These are phyloP conservation scores for Pseudogymnoascus sp. DNA, from an alignment of 2,329 filamentous ascomycete species.

Conservation along the genomic window DNA sequence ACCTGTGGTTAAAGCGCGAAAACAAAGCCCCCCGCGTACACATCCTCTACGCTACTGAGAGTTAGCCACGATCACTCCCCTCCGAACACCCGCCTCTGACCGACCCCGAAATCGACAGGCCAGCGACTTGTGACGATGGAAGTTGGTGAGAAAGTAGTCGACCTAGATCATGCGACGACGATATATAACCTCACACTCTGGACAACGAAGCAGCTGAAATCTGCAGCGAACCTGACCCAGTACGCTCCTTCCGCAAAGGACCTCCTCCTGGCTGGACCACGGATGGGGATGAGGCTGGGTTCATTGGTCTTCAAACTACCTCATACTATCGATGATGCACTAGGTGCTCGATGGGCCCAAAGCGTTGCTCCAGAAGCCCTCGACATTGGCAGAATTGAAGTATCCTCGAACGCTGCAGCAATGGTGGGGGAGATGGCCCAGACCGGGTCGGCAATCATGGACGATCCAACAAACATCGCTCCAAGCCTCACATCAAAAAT, in stretches of 20 bases:
- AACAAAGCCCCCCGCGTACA: neutral
- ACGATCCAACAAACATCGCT: slow-evolving; percentile 37
- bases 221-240: slow-evolving; percentile 44
- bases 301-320: slow-evolving; percentile 55
- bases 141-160: neutral
- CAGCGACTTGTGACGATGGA: neutral
- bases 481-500: slow-evolving; percentile 40
- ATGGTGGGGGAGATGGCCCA: slow-evolving; percentile 32
- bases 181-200: neutral
- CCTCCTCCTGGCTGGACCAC: slow-evolving; percentile 60
- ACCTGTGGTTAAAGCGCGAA: neutral
- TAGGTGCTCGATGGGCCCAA: slow-evolving; percentile 46
- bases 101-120: neutral
- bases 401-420: slow-evolving; percentile 22
- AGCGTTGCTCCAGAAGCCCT: slow-evolving; percentile 52
- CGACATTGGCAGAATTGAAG: slow-evolving; percentile 24
- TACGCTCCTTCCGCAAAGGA: slow-evolving; percentile 61
- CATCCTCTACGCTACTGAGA: neutral
- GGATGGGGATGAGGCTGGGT: slow-evolving; percentile 62
- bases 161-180: neutral
- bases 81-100: neutral
- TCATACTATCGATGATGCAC: slow-evolving; percentile 50
- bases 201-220: slow-evolving; percentile 9
- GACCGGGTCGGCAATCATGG: slow-evolving; percentile 21
- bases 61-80: neutral